A percentile compares a stretch with the other conserved stretches of the same genome.
Conservation (phyloP, 257 asterid species). For the Solanum rostratum region DNA sequence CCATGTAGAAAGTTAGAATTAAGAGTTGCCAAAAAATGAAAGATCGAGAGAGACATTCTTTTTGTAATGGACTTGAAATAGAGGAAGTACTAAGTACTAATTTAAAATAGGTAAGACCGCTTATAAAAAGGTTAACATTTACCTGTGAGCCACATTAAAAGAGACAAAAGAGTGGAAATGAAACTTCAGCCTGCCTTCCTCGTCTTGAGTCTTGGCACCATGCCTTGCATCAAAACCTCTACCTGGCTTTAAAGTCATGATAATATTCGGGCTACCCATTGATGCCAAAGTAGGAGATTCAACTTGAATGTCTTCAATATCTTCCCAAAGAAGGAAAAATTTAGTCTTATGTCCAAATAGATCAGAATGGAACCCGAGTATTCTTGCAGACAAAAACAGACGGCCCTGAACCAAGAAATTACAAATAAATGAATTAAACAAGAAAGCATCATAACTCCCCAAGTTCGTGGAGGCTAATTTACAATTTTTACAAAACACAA, state of each 20-base stretch:
- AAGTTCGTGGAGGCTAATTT: neutral
- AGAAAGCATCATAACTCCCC: neutral
- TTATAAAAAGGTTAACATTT: constrained; percentile 2
- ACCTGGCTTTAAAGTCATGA: constrained; percentile 74
- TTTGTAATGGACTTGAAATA: neutral
- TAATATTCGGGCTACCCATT: constrained; percentile 89
- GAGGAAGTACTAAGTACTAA: neutral
- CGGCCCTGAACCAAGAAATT: constrained; percentile 65
- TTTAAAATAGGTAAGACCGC: neutral
- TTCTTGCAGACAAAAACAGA: constrained; percentile 88
- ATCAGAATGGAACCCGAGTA: constrained; percentile 96
- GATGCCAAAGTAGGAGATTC: constrained; percentile 89
- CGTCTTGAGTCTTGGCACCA: constrained; percentile 89
- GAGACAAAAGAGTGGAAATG: constrained; percentile 96
- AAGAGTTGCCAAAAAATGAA: neutral
- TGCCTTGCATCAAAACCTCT: constrained; percentile 88
- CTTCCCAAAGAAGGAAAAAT: constrained; percentile 97
- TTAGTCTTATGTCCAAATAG: constrained; percentile 90
- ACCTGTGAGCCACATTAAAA: constrained; percentile 83
- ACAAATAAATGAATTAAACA: neutral
- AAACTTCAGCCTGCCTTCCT: constrained; percentile 80
- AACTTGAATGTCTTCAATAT: constrained; percentile 83
- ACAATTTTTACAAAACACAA: neutral
- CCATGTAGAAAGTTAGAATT: neutral
- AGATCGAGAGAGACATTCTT: neutral